Base-by-base conservation (phyloP, 2,329 filamentous ascomycete species). In the Gnomoniopsis smithogilvyi region DNA sequence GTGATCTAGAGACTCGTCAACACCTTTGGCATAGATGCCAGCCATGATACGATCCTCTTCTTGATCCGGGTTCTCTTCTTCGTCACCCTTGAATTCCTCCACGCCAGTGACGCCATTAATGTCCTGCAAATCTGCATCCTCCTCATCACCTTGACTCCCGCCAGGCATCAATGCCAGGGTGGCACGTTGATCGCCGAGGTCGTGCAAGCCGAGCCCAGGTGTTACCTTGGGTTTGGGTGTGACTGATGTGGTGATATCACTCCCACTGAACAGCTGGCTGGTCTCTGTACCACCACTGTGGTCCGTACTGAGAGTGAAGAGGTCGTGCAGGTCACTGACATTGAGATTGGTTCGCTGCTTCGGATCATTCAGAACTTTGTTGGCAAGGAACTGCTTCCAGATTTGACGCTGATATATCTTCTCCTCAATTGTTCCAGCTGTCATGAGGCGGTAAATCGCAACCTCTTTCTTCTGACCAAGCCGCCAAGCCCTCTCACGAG, bases 361-460 rank as follows among this genome's bases (percentile, higher is more conserved):
- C 0, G 95, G 92, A 67, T 99, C 94, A 66, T 90, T 93, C 53
- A 99, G 74, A 7, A 99, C 93, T 72, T 98, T 98, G 76, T 98
- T 96, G 3, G 92, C 95, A 62, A 99, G 80, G 69, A 98, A 97
- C 67, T 98, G 94, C 73, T 99, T 99, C 80, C 96, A 99, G 53
- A 99, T 95, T 69, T 99, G 95, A 17, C 96, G 89, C 72, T 99
- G 94, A 64, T 98, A 99, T 33, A 99, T 99, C 77, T 99, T 99
- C 73, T 99, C 95, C 70, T 99, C 95, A 24, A 99, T 99, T 0
- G 96, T 99, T 1, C 95, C 95, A 6, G 94, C 92, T 3, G 92
- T 96, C 90, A 99, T 96, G n/a, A 99, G 81, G 38, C 96, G 89
- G 71, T 97, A 99, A 22, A 99, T 96, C 4, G 92, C 93, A 30